phyloP scores from a whole-genome alignment of 2,329 filamentous ascomycete species.

The Kalmusia sp. region DNA sequence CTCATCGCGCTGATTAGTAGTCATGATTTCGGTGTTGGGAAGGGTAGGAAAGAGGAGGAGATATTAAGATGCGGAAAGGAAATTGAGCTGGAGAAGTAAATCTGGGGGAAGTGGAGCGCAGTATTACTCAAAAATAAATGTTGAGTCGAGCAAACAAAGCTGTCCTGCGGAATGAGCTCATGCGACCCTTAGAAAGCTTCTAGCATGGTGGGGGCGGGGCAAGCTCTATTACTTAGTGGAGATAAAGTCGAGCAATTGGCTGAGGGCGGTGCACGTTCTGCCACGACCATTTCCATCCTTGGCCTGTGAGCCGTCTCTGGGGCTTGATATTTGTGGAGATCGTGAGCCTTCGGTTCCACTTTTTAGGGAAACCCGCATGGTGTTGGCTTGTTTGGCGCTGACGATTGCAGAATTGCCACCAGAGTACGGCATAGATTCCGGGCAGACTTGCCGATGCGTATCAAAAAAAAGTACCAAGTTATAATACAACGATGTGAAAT shows the following conservation, averaged over 20 bases:
- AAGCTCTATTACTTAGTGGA: constrained; percentile 9
- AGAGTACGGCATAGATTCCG: constrained; percentile 8
- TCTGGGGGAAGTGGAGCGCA: background rate
- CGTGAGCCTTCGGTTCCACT: constrained; percentile 38
- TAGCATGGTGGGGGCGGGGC: constrained; percentile 43
- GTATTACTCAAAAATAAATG: constrained; percentile 25
- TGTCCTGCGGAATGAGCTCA: constrained; percentile 46
- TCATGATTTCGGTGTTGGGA: background rate
- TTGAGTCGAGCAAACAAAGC: constrained; percentile 40
- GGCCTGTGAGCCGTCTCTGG: constrained; percentile 2
- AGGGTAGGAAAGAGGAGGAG: constrained; percentile 33
- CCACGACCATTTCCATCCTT: background rate
- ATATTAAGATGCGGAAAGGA: too few relatives aligned
- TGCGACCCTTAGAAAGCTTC: constrained; percentile 34
- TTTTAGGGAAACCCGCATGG: constrained; percentile 31
- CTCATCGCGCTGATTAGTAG: constrained; percentile 61
- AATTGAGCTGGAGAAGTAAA: background rate
- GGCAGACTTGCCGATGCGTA: too few relatives aligned
- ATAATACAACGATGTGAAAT: too few relatives aligned
- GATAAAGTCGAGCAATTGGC: constrained; percentile 2
- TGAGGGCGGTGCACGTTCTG: constrained; percentile 14
- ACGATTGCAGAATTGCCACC: constrained; percentile 25
- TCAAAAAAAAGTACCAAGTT: too few relatives aligned
- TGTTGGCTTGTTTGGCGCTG: constrained; percentile 22
- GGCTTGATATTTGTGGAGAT: constrained; percentile 31